These are phyloP conservation scores for Camelina hispida DNA, from an alignment of 345 rosid species.

Conservation along the genomic window DNA sequence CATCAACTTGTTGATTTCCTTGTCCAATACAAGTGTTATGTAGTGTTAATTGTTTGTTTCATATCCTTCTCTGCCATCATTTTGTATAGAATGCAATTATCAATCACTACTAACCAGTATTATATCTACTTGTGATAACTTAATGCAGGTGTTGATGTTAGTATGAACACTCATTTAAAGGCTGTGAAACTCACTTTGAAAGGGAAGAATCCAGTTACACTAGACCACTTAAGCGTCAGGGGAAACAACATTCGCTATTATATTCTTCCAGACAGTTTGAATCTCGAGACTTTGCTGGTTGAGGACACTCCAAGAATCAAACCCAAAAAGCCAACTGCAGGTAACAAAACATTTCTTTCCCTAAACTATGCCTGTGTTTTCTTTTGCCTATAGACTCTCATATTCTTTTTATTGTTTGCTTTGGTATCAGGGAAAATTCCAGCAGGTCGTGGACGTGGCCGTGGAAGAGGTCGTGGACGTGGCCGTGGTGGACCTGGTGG, in stretches of 20 bases:
- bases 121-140: conserved; percentile 13
- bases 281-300: conserved; percentile 93
- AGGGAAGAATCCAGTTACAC: conserved; percentile 89
- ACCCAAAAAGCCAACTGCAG: conserved; percentile 96
- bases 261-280: conserved; percentile 98
- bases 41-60: conserved; percentile 12
- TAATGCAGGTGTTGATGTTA: conserved; percentile 87
- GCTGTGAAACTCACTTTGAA: conserved; percentile 92
- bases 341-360: conserved; percentile 43
- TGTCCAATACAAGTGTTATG: not conserved
- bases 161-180: conserved; percentile 98
- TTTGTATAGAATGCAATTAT: not conserved
- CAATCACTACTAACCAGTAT: not conserved
- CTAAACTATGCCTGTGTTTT: not conserved
- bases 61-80: not conserved
- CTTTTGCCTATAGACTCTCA: conserved; percentile 17
- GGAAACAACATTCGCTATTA: conserved; percentile 97
- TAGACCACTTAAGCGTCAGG: conserved; percentile 95
- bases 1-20: conserved; percentile 10
- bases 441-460: conserved; percentile 82
- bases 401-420: conserved; percentile 7
- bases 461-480: conserved; percentile 93
- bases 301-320: conserved; percentile 96
- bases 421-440: conserved; percentile 63
- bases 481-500: conserved; percentile 92